Percentiles rank a stretch among this genome's conserved stretches.
Evolutionary conservation across 805 yeast species (phyloP).

Genomic region (Metschnikowia borealis): DNA sequence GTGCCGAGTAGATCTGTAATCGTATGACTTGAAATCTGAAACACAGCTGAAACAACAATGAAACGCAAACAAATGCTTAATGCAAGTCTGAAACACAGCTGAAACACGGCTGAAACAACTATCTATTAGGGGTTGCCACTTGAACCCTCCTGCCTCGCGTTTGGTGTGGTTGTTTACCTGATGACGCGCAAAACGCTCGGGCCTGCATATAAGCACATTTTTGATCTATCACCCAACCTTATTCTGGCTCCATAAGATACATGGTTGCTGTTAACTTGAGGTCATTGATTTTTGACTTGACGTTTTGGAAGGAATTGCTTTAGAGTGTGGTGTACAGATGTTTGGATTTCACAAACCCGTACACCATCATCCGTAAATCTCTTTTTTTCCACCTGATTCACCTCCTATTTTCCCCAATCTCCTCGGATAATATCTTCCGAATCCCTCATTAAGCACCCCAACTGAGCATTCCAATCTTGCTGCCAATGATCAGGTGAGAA

Average conservation of each 20-base stretch:
- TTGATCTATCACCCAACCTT: background rate
- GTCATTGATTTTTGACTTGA: too few species aligned
- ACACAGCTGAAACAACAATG: background rate
- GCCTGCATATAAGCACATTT: background rate
- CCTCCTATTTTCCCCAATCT: too few species aligned
- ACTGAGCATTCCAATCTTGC: too few species aligned
- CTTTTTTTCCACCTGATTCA: too few species aligned
- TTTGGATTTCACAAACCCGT: too few species aligned
- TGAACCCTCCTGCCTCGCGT: background rate
- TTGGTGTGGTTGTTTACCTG: background rate
- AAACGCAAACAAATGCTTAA: background rate
- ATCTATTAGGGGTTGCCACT: background rate
- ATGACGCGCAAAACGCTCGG: background rate
- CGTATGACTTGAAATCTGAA: background rate
- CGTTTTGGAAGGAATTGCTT: too few species aligned
- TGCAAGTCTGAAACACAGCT: background rate
- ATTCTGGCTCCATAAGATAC: background rate
- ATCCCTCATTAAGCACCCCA: too few species aligned
- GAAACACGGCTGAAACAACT: background rate
- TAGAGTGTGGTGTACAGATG: too few species aligned
- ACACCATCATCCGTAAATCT: too few species aligned
- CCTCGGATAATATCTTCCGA: too few species aligned
- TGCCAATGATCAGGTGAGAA: background rate
- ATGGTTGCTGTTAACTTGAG: too few species aligned
- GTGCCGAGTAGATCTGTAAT: too few species aligned